phyloP scores from a whole-genome alignment of 345 rosid genomes.

The Moricandia arvensis region DNA sequence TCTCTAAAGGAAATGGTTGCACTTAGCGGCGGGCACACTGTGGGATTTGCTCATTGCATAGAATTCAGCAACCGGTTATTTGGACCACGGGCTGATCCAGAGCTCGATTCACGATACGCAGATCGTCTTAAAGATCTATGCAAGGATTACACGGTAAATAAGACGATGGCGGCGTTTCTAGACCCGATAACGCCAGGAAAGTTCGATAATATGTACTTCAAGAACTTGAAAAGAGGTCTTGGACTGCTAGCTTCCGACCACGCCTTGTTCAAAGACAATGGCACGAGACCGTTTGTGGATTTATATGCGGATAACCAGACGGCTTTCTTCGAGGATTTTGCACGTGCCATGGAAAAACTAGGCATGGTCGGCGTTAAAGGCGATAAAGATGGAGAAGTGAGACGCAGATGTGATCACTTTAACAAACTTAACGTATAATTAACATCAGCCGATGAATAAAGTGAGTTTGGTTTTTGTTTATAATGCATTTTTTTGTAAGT shows the following conservation, averaged over 20 bases:
- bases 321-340: slow-evolving; percentile 46
- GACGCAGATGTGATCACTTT: slow-evolving; percentile 51
- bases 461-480: not conserved
- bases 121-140: slow-evolving; percentile 39
- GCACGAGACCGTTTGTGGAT: slow-evolving; percentile 42
- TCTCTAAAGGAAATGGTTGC: slow-evolving; percentile 49
- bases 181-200: slow-evolving; percentile 55
- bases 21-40: slow-evolving; percentile 51
- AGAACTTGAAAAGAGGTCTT: slow-evolving; percentile 46
- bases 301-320: slow-evolving; percentile 42
- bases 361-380: slow-evolving; percentile 41
- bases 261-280: slow-evolving; percentile 33
- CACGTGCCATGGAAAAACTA: slow-evolving; percentile 50
- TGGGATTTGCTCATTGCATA: slow-evolving; percentile 56
- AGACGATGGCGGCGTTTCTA: slow-evolving; percentile 47
- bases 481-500: not conserved
- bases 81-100: slow-evolving; percentile 41
- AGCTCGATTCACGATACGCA: slow-evolving; percentile 37
- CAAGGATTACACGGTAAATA: slow-evolving; percentile 15
- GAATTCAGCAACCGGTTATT: slow-evolving; percentile 42
- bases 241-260: slow-evolving; percentile 43
- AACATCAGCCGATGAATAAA: not conserved
- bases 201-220: slow-evolving; percentile 52
- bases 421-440: slow-evolving; percentile 27
- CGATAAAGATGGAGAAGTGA: slow-evolving; percentile 48